Conservation (phyloP, 2,329 filamentous ascomycete species). For the Alternaria atra region DNA sequence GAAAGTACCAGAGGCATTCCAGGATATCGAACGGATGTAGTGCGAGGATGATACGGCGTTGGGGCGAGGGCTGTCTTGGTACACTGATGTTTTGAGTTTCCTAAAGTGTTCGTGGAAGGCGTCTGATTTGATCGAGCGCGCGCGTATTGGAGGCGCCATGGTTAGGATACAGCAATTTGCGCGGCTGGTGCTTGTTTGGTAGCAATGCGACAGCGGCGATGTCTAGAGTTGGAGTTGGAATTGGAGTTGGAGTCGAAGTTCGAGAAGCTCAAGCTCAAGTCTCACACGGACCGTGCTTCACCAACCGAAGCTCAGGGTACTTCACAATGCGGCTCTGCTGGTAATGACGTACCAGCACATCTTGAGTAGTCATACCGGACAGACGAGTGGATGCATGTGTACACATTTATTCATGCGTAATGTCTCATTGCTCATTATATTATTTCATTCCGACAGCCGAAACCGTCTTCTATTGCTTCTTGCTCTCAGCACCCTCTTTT, state of each 20-base stretch:
- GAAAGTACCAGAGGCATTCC: constrained; percentile 85
- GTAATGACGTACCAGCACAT: neutral
- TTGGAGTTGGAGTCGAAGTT: no score
- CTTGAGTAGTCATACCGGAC: neutral
- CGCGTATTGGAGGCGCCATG: constrained; percentile 54
- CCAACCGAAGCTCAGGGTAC: neutral
- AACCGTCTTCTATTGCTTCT: constrained; percentile 24
- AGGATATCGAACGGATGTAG: constrained; percentile 77
- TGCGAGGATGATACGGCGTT: constrained; percentile 45
- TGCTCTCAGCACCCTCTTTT: constrained; percentile 49
- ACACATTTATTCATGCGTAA: no score
- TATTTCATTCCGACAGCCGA: neutral
- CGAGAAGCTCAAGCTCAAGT: constrained; percentile 5
- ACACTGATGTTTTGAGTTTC: constrained; percentile 74
- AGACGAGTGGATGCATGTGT: neutral
- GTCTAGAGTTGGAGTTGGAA: neutral
- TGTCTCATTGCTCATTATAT: neutral
- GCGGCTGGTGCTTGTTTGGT: neutral
- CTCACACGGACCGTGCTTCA: constrained; percentile 9
- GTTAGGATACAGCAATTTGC: neutral
- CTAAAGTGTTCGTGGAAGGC: constrained; percentile 73
- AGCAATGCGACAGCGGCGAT: neutral
- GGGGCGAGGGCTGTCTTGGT: constrained; percentile 58
- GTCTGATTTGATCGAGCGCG: constrained; percentile 72
- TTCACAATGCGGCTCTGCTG: neutral